Base-by-base conservation (phyloP, 2,329 filamentous ascomycete genomes). In the Sporothrix brunneoviolacea region DNA sequence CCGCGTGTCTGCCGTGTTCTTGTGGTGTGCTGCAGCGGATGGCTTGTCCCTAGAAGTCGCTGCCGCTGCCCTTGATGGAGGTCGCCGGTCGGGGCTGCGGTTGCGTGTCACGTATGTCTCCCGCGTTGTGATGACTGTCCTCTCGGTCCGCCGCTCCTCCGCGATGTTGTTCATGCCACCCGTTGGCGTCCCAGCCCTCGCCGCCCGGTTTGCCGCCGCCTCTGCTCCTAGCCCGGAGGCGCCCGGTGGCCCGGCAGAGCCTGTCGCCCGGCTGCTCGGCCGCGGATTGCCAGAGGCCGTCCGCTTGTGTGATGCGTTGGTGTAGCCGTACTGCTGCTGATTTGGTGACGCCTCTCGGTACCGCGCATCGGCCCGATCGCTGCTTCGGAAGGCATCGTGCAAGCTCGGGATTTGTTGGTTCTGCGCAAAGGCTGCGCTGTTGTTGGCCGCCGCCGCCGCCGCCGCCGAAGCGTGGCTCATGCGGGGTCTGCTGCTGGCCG, bases 61-160 rank as follows among this genome's bases (percentile, higher is more conserved):
- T 15, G 57, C 73, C 62, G 53, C 37, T 59, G 58, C 57, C 37
- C 67, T 66, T 13, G 65, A 62, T 4, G 63, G 64, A 36, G 61
- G 61, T 35, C 70, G 67, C 40, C 72, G 67, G 45, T 76, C 76
- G 2, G 83, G 76, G 59, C 83, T 87, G 61, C 73, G 76, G 8
- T 74, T 74, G 51, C 80, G 75, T 51, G 76, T 71, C 32, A 80
- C 74, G 50, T 83, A 63, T 49, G 79, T 80, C 61, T 89, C 84
- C 51, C 79, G 71, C 19, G 80, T 82, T 53, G 83, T 73, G 49
- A 79, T 62, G 60, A 73, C 62, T 61, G 58, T 57, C 48, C 70
- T 73, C 65, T 84, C 81, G 8, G 75, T 81, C 60, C 77, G 71
- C 55, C 79, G 68, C 62, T 80, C 75, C 55, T 80, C 76, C 51